Conservation (phyloP, 2,329 filamentous ascomycete species). For the Xylariaceae sp. region DNA sequence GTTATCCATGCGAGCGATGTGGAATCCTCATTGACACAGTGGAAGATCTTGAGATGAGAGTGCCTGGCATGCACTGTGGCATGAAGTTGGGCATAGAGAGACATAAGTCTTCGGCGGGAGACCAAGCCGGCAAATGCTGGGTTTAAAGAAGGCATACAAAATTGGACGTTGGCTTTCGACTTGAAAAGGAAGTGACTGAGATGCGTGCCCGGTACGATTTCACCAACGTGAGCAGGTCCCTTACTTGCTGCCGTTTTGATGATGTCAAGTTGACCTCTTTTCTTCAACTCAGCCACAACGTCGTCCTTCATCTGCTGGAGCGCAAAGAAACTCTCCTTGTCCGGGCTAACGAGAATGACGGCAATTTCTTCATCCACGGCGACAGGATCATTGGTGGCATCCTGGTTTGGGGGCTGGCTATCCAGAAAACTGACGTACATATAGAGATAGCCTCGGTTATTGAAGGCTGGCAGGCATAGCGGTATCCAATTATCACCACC, state of each 20-base stretch:
- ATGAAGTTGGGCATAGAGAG: constrained; percentile 81
- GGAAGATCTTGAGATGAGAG: constrained; percentile 80
- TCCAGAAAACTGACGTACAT: constrained; percentile 99
- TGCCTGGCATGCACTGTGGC: constrained; percentile 79
- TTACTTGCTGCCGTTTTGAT: constrained; percentile 67
- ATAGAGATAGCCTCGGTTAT: constrained; percentile 93
- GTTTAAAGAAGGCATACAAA: constrained; percentile 79
- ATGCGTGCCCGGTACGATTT: constrained; percentile 75
- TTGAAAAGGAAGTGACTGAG: constrained; percentile 95
- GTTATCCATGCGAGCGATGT: constrained; percentile 89
- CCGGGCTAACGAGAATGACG: constrained; percentile 84
- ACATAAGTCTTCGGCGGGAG: constrained; percentile 69
- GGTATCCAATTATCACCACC: constrained; percentile 97
- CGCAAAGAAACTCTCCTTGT: constrained; percentile 91
- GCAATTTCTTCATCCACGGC: constrained; percentile 77
- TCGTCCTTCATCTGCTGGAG: constrained; percentile 69
- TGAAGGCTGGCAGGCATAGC: constrained; percentile 92
- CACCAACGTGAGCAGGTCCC: constrained; percentile 67
- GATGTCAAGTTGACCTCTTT: constrained; percentile 68
- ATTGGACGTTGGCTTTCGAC: constrained; percentile 90
- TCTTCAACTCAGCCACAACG: constrained; percentile 64
- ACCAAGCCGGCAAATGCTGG: constrained; percentile 60
- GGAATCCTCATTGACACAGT: constrained; percentile 69
- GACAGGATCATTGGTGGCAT: constrained; percentile 44
- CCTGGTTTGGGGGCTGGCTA: constrained; percentile 43